Percentiles rank a stretch among this genome's conserved stretches.
These are phyloP conservation scores for Penicillium occitanis DNA, from an alignment of 2,329 filamentous ascomycete species.

Conservation along the genomic window DNA sequence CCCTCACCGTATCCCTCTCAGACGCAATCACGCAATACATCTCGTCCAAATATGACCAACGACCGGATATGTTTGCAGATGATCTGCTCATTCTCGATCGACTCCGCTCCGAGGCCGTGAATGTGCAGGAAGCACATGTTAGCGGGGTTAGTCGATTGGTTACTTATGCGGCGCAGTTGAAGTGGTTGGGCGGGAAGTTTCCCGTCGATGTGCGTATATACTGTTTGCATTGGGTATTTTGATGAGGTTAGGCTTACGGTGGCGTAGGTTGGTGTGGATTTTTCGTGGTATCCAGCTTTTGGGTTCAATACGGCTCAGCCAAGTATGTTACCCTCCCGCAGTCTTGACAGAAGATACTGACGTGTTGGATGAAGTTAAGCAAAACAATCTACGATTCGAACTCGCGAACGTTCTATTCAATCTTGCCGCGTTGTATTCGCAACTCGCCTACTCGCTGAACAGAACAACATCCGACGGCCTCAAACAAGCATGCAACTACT, in stretches of 20 bases:
- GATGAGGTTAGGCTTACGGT: constrained; percentile 12
- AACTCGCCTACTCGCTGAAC: constrained; percentile 80
- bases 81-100: constrained; percentile 85
- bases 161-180: constrained; percentile 85
- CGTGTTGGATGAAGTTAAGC: constrained; percentile 46
- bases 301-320: constrained; percentile 84
- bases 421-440: constrained; percentile 87
- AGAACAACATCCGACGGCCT: constrained; percentile 76
- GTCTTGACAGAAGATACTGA: neutral
- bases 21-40: constrained; percentile 91
- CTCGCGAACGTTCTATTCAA: constrained; percentile 92
- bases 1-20: constrained; percentile 74
- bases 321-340: constrained; percentile 31
- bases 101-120: constrained; percentile 80
- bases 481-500: constrained; percentile 85
- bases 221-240: neutral
- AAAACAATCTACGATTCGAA: constrained; percentile 74
- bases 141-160: constrained; percentile 88
- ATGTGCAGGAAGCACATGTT: constrained; percentile 80
- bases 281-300: constrained; percentile 91
- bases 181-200: constrained; percentile 93
- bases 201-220: constrained; percentile 73
- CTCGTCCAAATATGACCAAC: constrained; percentile 96
- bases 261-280: constrained; percentile 80
- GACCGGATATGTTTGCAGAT: constrained; percentile 91